phyloP scores from a whole-genome alignment of 345 rosid species.

The Hibiscus trionum region DNA sequence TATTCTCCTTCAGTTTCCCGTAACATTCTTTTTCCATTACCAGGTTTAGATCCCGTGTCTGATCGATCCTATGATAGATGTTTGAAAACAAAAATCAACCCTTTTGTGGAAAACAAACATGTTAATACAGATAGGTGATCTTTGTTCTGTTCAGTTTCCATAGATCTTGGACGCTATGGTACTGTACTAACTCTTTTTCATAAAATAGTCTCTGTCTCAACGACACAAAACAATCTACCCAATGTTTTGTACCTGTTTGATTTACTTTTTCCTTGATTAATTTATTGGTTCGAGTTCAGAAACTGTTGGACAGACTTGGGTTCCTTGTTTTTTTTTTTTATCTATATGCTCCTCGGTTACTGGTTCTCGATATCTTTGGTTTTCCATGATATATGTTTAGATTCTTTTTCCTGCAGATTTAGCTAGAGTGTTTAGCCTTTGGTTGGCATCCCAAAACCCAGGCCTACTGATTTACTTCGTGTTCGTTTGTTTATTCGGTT shows the following conservation, averaged over 20 bases:
- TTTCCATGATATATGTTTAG: neutral
- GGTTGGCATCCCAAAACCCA: no score
- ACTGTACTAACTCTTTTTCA: neutral
- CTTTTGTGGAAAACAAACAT: neutral
- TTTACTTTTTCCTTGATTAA: no score
- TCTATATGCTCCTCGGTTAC: neutral
- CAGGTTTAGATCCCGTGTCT: neutral
- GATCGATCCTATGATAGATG: neutral
- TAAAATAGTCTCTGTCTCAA: neutral
- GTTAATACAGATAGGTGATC: neutral
- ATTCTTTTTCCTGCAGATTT: neutral
- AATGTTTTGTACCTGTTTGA: no score
- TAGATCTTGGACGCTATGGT: neutral
- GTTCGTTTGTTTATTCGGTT: no score
- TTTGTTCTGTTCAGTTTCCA: neutral
- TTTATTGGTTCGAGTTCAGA: no score
- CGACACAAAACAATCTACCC: no score
- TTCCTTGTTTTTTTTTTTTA: neutral
- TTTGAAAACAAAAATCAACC: neutral
- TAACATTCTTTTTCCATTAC: neutral
- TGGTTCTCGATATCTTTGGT: neutral
- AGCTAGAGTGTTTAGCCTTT: neutral
- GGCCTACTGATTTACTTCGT: no score
- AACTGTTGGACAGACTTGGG: neutral
- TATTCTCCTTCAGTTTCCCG: neutral